Evolutionary conservation across 75 land plant genomes (phyloP), one percentile per base, ranked within the genome.

Genomic region (Cunninghamia lanceolata): DNA sequence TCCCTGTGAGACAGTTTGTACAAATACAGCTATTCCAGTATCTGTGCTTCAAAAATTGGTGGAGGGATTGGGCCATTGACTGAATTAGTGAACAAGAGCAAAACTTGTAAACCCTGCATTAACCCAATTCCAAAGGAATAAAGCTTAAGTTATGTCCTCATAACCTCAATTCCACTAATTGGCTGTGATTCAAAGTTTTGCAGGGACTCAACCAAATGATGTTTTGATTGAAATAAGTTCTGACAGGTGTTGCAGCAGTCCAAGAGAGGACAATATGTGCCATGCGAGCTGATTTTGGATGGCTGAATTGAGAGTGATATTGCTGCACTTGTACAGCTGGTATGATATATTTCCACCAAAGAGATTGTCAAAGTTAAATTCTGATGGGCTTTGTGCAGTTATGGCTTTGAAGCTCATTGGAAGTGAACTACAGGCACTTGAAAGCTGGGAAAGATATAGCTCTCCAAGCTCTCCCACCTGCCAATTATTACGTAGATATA

Each of bases 1-100:
- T 88, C 3, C 96, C 98, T 46, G 92, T 85, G 82, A 94, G 91
- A 74, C 34, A 34, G 87, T 96, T 96, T n/a, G n/a, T n/a, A 93
- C 46, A 93, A 16, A 66, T 83, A 21, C 45, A 94, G 74, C 17
- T 75, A 3, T 82, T 86, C 86, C 46, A 94, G 92, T n/a, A 43
- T 88, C 6, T 9, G 2, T 32, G 88, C 87, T 82, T 38, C 86
- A 87, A 91, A 91, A 52, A 96, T 71, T 6, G 88, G 87, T 32
- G 86, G 14, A 13, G 95, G 94, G 54, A 94, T 82, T 50, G 89
- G 86, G 17, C 96, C 98, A 25, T 50, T 83, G 40, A 93, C 82
- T 15, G 25, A 70, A 83, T 95, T 95, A 30, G 28, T 36, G 56
- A 88, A 92, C 75, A 96, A 68, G 25, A 46, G 73, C 8, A 96